Base-by-base conservation (phyloP, 2,329 filamentous ascomycete genomes). In the Claviceps sp. region DNA sequence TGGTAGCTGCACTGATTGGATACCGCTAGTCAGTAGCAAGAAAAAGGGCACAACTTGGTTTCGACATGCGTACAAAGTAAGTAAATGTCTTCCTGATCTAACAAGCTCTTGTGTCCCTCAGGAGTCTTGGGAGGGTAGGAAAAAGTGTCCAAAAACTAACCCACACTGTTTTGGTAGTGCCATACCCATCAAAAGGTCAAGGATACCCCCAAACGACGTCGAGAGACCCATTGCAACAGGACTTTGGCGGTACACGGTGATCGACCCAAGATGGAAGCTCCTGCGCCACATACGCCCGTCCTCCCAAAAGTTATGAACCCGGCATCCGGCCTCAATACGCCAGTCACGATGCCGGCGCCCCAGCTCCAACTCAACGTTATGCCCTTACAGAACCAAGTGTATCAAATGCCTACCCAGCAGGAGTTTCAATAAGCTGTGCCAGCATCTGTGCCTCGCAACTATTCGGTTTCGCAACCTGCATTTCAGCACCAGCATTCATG, bases 1-100 rank as follows among this genome's bases (percentile, higher is more conserved):
- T 61, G 81, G 84, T 48, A 84, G 81, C 62, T 90, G 86, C 68
- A 84, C 83, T 58, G 84, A 89, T 55, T 90, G 86, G 86, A 84
- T 90, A 58, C 82, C 84, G 13, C 72, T 90, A 38, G 85, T 89
- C 43, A 90, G 85, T 70, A 89, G 83, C 65, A 91, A 91, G 71
- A 91, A 91, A 73, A 90, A 91, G 71, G 87, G 87, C n/a, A 94
- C 87, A 1, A 90, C 87, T 3, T 94, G 87, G 87, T 94, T 91
- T 67, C 76, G 88, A 58, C 88, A 94, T 67, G 87, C 87, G 47
- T 93, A 93, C 72, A 93, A 91, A 77, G 85, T 87, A 67, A 65
- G 71, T 47, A 37, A 26, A 13, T n/a, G 24, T n/a, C n/a, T 8
- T 24, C 9, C 14, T 16, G 20, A 7, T 14, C 7, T 13, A 3